Percentiles rank a stretch among this genome's conserved stretches.
Conservation (phyloP, 768 basidiomycete species). For the Mycena pura region DNA sequence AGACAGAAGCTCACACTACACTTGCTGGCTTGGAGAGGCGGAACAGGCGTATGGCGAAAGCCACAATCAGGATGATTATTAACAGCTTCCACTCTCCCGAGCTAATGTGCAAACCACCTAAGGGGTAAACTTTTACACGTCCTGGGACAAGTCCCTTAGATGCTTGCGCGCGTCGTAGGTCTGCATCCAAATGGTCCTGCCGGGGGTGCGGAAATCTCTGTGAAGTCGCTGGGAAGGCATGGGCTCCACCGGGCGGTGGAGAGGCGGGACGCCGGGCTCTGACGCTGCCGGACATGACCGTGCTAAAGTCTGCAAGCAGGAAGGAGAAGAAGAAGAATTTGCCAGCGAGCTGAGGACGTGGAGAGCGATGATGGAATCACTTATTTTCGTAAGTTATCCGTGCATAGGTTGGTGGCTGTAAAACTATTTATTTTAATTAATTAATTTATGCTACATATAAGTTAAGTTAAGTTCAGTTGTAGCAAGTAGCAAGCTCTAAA, state of each 20-base stretch:
- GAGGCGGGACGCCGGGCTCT: constrained; percentile 74
- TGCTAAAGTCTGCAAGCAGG: not conserved
- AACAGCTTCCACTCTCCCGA: constrained; percentile 82
- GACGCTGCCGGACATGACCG: constrained; percentile 56
- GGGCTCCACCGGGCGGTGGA: constrained; percentile 58
- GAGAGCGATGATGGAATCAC: no score
- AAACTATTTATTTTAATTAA: no score
- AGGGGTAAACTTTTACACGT: constrained; percentile 50
- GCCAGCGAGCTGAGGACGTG: constrained; percentile 20
- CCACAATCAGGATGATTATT: constrained; percentile 68
- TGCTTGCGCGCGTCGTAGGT: constrained; percentile 71
- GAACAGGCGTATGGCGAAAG: constrained; percentile 83
- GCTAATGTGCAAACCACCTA: constrained; percentile 71
- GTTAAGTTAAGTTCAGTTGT: no score
- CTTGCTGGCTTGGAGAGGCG: constrained; percentile 85
- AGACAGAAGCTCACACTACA: constrained; percentile 78
- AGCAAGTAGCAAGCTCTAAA: no score
- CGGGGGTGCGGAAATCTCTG: constrained; percentile 71
- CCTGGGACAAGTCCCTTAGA: constrained; percentile 67
- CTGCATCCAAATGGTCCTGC: constrained; percentile 76
- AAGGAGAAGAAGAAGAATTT: not conserved
- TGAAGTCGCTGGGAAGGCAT: constrained; percentile 43
- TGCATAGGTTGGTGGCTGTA: no score
- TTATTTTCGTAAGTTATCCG: no score
- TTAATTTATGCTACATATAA: no score